These are phyloP conservation scores for Nepenthes gracilis DNA, from an alignment of 148 eudicot genomes.

Conservation along the genomic window DNA sequence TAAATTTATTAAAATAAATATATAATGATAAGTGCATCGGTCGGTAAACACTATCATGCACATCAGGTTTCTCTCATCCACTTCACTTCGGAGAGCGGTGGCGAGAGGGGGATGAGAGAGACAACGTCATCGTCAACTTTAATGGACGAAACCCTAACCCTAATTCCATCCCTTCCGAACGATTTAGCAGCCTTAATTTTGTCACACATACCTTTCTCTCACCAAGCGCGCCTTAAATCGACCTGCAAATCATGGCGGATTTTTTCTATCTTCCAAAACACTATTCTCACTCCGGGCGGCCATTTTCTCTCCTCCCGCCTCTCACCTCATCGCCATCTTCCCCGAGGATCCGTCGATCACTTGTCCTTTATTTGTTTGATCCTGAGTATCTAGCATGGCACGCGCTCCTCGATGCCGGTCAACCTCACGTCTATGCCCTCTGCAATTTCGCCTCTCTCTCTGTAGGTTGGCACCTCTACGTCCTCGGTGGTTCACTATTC, in stretches of 20 bases:
- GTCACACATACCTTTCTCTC: conserved; percentile 42
- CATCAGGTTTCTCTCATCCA: too few species aligned
- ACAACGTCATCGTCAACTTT: background rate
- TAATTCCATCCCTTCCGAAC: conserved; percentile 78
- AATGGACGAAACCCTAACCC: conserved; percentile 20
- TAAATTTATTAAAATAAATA: too few species aligned
- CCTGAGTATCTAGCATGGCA: conserved; percentile 50
- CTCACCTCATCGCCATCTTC: conserved; percentile 64
- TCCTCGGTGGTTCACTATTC: conserved; percentile 76
- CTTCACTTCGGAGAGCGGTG: too few species aligned
- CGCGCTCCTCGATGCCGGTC: conserved; percentile 66
- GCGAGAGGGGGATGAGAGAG: background rate
- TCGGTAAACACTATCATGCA: too few species aligned
- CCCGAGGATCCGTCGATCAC: conserved; percentile 69
- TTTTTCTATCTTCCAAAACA: conserved; percentile 49
- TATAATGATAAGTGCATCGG: too few species aligned
- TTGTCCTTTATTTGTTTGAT: conserved; percentile 63
- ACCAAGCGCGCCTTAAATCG: conserved; percentile 47
- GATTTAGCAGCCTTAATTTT: conserved; percentile 55
- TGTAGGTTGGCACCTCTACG: conserved; percentile 33
- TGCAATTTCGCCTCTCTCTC: conserved; percentile 56
- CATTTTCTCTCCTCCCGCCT: conserved; percentile 6
- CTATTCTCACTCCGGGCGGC: conserved; percentile 34
- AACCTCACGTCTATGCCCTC: conserved; percentile 74
- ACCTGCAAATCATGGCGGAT: conserved; percentile 67